phyloP scores from a whole-genome alignment of 2,329 filamentous ascomycete species.

The Xylaria polymorpha region DNA sequence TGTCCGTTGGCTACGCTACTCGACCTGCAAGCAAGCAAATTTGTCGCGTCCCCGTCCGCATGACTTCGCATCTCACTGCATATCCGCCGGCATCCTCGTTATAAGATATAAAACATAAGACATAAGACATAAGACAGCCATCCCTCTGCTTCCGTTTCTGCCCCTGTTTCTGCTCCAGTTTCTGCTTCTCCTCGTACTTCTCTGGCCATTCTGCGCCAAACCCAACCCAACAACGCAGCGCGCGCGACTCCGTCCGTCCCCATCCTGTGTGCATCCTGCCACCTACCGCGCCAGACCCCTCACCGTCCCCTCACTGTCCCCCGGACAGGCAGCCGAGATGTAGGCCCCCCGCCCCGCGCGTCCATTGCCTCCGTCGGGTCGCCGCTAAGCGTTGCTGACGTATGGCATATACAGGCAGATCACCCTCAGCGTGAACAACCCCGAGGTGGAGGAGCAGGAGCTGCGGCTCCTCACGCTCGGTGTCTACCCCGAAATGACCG shows the following conservation, averaged over 20 bases:
- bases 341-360: slow-evolving; percentile 19
- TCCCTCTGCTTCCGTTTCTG: slow-evolving; percentile 10
- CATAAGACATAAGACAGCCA: slow-evolving; percentile 15
- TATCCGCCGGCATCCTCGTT: slow-evolving; percentile 1
- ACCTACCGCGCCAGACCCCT: slow-evolving; percentile 1
- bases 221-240: not conserved
- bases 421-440: slow-evolving; percentile 77
- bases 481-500: slow-evolving; percentile 75
- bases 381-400: slow-evolving; percentile 27
- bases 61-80: slow-evolving; percentile 33
- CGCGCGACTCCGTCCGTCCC: slow-evolving; percentile 8
- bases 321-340: slow-evolving; percentile 29
- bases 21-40: slow-evolving; percentile 5
- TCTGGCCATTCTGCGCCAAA: slow-evolving; percentile 4
- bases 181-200: slow-evolving; percentile 27
- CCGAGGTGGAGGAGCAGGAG: slow-evolving; percentile 71
- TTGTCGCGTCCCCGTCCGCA: slow-evolving; percentile 6
- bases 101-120: slow-evolving; percentile 15
- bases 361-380: not conserved
- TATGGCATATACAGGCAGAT: slow-evolving; percentile 69
- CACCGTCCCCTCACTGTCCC: not conserved
- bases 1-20: slow-evolving; percentile 14
- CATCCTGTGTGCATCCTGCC: not conserved
- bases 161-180: too few species aligned
- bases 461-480: slow-evolving; percentile 73